phyloP scores from a whole-genome alignment of 2,329 filamentous ascomycete genomes.

The Mollisiaceae sp. region DNA sequence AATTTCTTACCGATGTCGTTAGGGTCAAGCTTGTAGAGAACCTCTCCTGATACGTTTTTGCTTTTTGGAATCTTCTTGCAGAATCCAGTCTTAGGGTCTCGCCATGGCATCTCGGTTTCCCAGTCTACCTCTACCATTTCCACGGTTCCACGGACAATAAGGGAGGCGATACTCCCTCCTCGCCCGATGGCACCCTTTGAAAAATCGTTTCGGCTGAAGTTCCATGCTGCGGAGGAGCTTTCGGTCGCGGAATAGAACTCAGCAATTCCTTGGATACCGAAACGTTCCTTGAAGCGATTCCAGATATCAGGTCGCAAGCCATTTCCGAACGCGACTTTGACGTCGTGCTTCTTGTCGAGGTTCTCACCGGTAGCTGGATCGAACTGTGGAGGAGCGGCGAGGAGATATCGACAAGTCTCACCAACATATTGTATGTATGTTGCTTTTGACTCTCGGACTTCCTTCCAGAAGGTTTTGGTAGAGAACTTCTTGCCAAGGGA shows the following conservation, averaged over 20 bases:
- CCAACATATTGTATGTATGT: slow-evolving; percentile 88
- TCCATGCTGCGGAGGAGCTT: slow-evolving; percentile 72
- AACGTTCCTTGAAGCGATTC: slow-evolving; percentile 82
- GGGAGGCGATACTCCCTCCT: slow-evolving; percentile 64
- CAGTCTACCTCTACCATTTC: slow-evolving; percentile 74
- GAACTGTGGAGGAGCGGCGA: slow-evolving; percentile 65
- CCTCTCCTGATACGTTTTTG: slow-evolving; percentile 68
- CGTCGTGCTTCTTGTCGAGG: slow-evolving; percentile 73
- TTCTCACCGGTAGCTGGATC: slow-evolving; percentile 69
- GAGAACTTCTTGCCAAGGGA: slow-evolving; percentile 81
- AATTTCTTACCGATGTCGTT: slow-evolving; percentile 68
- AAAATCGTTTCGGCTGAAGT: slow-evolving; percentile 74
- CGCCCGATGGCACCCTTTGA: slow-evolving; percentile 79
- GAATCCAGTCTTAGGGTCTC: slow-evolving; percentile 71
- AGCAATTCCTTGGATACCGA: slow-evolving; percentile 72
- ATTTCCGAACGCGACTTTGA: slow-evolving; percentile 83
- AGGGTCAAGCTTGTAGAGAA: slow-evolving; percentile 73
- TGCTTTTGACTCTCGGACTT: slow-evolving; percentile 71
- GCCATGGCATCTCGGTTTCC: slow-evolving; percentile 69
- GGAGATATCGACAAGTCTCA: slow-evolving; percentile 83
- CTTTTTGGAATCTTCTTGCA: slow-evolving; percentile 64
- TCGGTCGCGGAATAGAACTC: slow-evolving; percentile 87
- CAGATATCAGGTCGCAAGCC: slow-evolving; percentile 86
- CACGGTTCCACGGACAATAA: slow-evolving; percentile 56
- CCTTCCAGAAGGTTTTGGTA: slow-evolving; percentile 76